Base-by-base conservation (phyloP, 1,139 yeast species). In the Lodderomyces oxycetoniae region DNA sequence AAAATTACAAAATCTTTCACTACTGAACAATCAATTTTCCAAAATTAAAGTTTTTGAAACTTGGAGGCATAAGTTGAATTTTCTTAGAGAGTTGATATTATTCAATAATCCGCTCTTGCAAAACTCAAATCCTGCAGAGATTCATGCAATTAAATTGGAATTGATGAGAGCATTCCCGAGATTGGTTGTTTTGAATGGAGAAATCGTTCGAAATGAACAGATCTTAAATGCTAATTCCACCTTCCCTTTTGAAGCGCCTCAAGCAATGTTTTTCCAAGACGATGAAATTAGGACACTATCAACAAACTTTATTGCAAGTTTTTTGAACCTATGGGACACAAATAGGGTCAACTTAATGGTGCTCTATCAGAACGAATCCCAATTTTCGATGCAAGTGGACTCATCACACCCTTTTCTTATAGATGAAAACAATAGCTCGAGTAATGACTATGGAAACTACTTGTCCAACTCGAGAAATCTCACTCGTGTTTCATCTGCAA, bases 321-420 rank as follows among this genome's bases (percentile, higher is more conserved):
- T 74, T 55, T 66, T 84, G 41, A 77, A 79, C 38, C 63, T 81
- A 32, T 91, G 95, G 93, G 99, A 91, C 59, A 51, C 72, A 5
- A 79, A 85, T 53, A 67, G 98, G 42, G 55, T 68, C 10, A 89
- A 81, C 36, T 64, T 91, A 32, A 55, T 82, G 57, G 72, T 74
- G 26, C 63, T 91, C 27, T 91, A 91, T 53, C 88, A 93, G 39
- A 75, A 75, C 34, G 83, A 82, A 48, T 87, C 96, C 0, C 88
- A 84, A 50, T 89, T 91, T 49, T 87, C 96, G 1, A 57, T 84
- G 49, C 77, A 68, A 50, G 71, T 71, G 21, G 81, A 75, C 49
- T 55, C 76, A 5, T 50, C 72, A 2, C 77, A 71, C 43, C 56
- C 79, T 65, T 49, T 73, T 68, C 36, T 77, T 62, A 53, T 68